Evolutionary conservation across 257 asterid species (phyloP).

Genomic region (Striga asiatica): DNA sequence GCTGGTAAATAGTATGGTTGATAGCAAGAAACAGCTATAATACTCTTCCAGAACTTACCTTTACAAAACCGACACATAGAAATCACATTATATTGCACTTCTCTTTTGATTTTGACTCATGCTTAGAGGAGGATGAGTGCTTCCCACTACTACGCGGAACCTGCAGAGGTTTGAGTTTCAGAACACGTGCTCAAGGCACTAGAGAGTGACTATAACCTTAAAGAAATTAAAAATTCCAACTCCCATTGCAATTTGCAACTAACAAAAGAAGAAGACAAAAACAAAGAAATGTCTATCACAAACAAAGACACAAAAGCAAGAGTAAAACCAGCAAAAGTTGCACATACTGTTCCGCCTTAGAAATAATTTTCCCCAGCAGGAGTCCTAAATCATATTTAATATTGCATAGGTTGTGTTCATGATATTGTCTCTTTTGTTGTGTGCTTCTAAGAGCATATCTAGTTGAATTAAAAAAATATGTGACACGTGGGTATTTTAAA

Average conservation of each 20-base stretch:
- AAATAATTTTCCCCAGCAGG: not conserved
- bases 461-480: no score
- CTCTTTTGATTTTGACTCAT: conserved; percentile 61
- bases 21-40: conserved; percentile 2
- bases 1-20: not conserved
- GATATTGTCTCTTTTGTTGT: not conserved
- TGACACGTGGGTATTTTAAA: no score
- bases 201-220: not conserved
- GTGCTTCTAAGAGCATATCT: no score
- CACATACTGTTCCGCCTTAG: not conserved
- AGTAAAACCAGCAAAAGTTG: not conserved
- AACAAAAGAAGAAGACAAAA: not conserved
- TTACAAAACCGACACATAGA: not conserved
- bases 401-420: not conserved
- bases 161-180: conserved; percentile 25
- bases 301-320: not conserved
- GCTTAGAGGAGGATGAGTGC: conserved; percentile 39
- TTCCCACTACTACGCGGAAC: conserved; percentile 42
- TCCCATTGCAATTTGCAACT: not conserved
- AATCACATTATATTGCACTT: conserved; percentile 65
- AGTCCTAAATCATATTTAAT: not conserved
- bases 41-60: conserved; percentile 5
- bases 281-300: not conserved
- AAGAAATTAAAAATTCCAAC: not conserved
- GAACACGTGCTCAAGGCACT: not conserved